A percentile compares a stretch with the other conserved stretches of the same genome.
Conservation (phyloP, 495 filamentous ascomycete species). For the Talaromyces thailandensis region DNA sequence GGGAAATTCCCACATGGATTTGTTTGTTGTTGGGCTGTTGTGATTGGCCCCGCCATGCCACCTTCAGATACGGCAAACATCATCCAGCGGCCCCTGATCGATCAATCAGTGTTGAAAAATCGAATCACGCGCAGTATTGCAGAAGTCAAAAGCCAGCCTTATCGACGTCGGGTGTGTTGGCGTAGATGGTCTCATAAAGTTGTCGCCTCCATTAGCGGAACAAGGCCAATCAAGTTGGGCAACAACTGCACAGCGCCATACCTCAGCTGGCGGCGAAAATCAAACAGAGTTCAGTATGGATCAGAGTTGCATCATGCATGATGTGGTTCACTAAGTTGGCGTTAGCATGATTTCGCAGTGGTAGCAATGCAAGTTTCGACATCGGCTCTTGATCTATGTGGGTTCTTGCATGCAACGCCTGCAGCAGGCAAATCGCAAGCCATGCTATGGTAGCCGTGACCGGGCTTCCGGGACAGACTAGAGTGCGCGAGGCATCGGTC, state of each 20-base stretch:
- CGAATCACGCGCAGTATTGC: neutral
- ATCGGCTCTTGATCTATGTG: neutral
- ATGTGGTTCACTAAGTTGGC: neutral
- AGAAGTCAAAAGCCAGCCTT: neutral
- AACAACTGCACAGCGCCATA: neutral
- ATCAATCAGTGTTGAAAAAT: neutral
- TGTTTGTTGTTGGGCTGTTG: neutral
- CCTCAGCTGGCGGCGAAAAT: conserved; percentile 4
- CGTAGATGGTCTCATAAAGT: neutral
- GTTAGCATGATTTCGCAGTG: neutral
- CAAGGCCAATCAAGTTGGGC: neutral
- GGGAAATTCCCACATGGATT: neutral
- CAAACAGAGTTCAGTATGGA: neutral
- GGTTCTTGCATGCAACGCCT: neutral
- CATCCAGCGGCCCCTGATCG: neutral
- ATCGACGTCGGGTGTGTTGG: neutral
- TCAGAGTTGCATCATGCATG: neutral
- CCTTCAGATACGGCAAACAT: neutral
- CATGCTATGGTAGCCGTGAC: neutral
- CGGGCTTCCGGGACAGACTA: neutral
- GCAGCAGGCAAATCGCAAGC: neutral
- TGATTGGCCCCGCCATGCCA: neutral
- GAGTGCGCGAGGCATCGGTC: neutral
- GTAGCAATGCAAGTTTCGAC: neutral
- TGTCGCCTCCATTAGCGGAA: neutral